Evolutionary conservation across 208 protist species (phyloP).

Genomic region (Leishmania gerbilli): DNA sequence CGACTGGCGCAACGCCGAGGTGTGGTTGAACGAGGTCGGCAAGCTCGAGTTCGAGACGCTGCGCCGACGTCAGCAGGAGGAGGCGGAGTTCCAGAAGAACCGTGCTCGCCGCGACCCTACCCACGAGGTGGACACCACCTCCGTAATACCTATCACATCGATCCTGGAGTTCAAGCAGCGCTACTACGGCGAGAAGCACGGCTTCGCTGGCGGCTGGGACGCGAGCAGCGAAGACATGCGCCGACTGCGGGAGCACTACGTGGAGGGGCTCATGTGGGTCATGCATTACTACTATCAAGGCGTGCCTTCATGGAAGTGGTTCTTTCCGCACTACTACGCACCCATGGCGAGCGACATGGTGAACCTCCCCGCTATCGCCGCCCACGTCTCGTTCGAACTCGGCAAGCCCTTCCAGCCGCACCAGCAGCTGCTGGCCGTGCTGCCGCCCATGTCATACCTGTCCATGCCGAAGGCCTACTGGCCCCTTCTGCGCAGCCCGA

Average conservation of each 20-base stretch:
- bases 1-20: constrained; percentile 70
- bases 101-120: constrained; percentile 52
- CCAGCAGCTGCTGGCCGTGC: constrained; percentile 98
- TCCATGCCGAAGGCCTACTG: constrained; percentile 89
- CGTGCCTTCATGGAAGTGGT: constrained; percentile 92
- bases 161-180: constrained; percentile 86
- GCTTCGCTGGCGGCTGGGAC: constrained; percentile 77
- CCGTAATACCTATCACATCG: constrained; percentile 34
- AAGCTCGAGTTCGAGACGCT: constrained; percentile 80
- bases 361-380: constrained; percentile 67
- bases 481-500: constrained; percentile 69
- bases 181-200: constrained; percentile 89
- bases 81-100: constrained; percentile 79
- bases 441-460: constrained; percentile 95
- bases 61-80: constrained; percentile 64
- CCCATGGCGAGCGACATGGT: constrained; percentile 92
- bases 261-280: constrained; percentile 91
- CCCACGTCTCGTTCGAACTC: constrained; percentile 56
- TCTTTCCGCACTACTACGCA: constrained; percentile 93
- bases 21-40: constrained; percentile 76
- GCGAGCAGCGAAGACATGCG: constrained; percentile 64
- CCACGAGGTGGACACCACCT: constrained; percentile 59
- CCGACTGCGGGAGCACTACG: constrained; percentile 73
- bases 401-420: constrained; percentile 89
- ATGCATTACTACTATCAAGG: constrained; percentile 91